phyloP scores from a whole-genome alignment of 176 grass and related monocot genomes.

The Lolium perenne region DNA sequence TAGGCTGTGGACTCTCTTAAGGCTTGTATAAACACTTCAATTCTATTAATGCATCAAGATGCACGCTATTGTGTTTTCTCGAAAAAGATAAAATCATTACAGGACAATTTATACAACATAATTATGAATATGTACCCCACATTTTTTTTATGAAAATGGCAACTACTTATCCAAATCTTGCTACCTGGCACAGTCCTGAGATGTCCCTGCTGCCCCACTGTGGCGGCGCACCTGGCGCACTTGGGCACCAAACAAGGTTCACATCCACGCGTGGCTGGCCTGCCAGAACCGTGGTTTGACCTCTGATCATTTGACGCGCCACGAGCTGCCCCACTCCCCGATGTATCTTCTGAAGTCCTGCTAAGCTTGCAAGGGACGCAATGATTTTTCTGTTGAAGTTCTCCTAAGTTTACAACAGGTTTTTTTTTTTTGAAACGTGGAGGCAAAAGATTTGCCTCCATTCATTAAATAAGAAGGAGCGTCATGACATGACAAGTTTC shows the following conservation, averaged over 20 bases:
- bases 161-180: not conserved
- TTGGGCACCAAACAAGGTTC: not conserved
- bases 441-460: no score
- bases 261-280: no score
- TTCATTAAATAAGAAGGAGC: no score
- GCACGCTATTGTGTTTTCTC: not conserved
- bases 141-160: not conserved
- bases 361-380: not conserved
- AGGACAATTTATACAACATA: not conserved
- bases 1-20: not conserved
- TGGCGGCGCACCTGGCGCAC: not conserved
- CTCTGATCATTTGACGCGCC: no score
- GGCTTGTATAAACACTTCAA: not conserved
- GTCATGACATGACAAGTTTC: no score
- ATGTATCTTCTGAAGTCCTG: not conserved
- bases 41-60: not conserved
- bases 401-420: conserved; percentile 7
- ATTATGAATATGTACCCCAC: not conserved
- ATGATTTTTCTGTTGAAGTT: not conserved
- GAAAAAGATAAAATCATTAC: not conserved
- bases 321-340: not conserved
- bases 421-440: no score
- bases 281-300: no score
- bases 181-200: not conserved
- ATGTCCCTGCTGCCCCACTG: not conserved